phyloP scores from a whole-genome alignment of 768 basidiomycete genomes.

The Aureoboletus auriporus region DNA sequence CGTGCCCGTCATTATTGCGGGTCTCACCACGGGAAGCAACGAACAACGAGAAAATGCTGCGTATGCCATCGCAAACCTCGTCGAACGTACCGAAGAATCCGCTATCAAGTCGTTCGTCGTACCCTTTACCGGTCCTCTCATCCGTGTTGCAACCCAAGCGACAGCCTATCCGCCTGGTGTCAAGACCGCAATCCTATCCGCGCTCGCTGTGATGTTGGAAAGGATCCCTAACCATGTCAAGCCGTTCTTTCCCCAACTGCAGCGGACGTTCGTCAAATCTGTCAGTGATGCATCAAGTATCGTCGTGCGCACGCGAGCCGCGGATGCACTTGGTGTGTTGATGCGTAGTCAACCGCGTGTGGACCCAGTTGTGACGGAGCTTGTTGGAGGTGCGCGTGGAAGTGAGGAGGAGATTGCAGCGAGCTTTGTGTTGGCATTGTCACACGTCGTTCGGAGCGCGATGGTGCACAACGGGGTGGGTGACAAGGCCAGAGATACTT shows the following conservation, averaged over 20 bases:
- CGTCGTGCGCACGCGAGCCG: constrained; percentile 78
- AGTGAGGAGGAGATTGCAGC: constrained; percentile 70
- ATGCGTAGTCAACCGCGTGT: constrained; percentile 90
- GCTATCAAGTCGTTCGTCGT: constrained; percentile 96
- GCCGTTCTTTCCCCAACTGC: constrained; percentile 98
- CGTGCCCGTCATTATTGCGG: constrained; percentile 86
- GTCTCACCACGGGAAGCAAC: constrained; percentile 91
- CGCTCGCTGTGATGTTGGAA: constrained; percentile 80
- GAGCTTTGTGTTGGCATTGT: constrained; percentile 73
- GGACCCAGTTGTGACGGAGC: constrained; percentile 91
- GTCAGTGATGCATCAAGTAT: constrained; percentile 74
- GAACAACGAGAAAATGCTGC: constrained; percentile 95
- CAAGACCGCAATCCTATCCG: constrained; percentile 86
- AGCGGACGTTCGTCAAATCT: constrained; percentile 94
- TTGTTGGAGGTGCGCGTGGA: constrained; percentile 57
- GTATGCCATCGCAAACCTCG: constrained; percentile 93
- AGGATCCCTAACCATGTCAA: constrained; percentile 87
- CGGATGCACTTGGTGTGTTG: constrained; percentile 78
- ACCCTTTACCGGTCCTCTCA: constrained; percentile 92
- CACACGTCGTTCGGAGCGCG: constrained; percentile 68
- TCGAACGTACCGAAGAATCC: constrained; percentile 76
- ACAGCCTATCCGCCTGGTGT: constrained; percentile 89
- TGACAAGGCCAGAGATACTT: constrained; percentile 65
- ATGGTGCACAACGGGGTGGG: constrained; percentile 62
- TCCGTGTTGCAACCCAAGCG: constrained; percentile 89